Evolutionary conservation across 805 yeast species (phyloP), one percentile per base, ranked within the genome.

Genomic region (Ogataea corticis): DNA sequence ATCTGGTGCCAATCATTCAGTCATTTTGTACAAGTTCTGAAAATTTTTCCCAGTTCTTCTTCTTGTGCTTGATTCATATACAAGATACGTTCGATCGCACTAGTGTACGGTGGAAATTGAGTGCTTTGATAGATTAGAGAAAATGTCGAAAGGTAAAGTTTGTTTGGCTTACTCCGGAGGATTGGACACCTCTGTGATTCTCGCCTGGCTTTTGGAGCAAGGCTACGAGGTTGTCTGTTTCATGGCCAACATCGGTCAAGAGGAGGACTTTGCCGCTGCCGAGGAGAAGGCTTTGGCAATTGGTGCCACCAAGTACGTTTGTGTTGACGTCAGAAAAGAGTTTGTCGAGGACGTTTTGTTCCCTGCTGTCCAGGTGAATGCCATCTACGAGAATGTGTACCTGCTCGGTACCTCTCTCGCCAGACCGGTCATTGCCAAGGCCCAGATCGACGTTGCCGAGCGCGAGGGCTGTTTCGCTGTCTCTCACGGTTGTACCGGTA

Each of bases 101-200:
- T 16, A 30, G 31, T 18, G 4, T 4, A 11, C 14, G 4, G 6
- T n/a, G 31, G 13, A 7, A 28, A 28, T 28, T 5, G 31, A 33
- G 28, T 16, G 21, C 12, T 33, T 19, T 29, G 37, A 25, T 34
- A 31, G 32, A 28, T 33, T 31, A 32, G 16, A 25, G 15, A 45
- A n/a, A 38, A 91, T 91, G 97, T 85, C 96, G 41, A 92, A 94
- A 72, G 99, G 99, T 67, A 92, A 92, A 76, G 99, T 94, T 69
- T 94, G 99, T 80, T 82, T 94, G 69, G 99, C 99, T 45, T 94
- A 94, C 77, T 94, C 98, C 41, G 99, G 99, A 63, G 99, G 99
- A 76, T 80, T 94, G 62, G 99, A 94, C 68, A 94, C 99, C 78
- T 91, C 97, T 21, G 87, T 94, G 52, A 94, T 94, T 63, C 82